These are phyloP conservation scores for Choiromyces venosus DNA, from an alignment of 495 filamentous ascomycete genomes.

Conservation along the genomic window DNA sequence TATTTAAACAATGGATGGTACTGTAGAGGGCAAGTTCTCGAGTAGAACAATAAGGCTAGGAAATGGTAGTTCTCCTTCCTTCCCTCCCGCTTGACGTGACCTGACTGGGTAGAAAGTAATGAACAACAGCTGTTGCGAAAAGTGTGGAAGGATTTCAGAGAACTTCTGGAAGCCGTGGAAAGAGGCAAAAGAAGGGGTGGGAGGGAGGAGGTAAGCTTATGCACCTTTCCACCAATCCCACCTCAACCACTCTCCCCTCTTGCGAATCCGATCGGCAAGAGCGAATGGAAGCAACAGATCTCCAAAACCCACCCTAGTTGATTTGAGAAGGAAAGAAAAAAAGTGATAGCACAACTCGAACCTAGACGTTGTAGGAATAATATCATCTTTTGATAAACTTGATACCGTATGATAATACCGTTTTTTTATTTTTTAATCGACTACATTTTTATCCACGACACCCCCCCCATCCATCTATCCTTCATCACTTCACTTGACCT, in stretches of 20 bases:
- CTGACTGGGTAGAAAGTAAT: neutral
- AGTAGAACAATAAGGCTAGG: neutral
- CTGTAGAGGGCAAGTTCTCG: too few species aligned
- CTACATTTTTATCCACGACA: neutral
- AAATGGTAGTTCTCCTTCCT: neutral
- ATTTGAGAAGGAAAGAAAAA: neutral
- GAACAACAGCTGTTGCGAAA: neutral
- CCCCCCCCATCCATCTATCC: neutral
- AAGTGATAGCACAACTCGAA: neutral
- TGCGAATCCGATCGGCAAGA: constrained; percentile 33
- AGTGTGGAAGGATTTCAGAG: constrained; percentile 11
- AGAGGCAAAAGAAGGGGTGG: neutral
- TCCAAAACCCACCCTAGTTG: neutral
- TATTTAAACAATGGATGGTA: neutral
- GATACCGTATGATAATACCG: neutral
- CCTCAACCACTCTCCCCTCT: constrained; percentile 16
- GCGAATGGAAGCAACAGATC: neutral
- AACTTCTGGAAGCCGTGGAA: constrained; percentile 36
- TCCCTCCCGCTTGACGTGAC: neutral
- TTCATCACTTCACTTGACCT: neutral
- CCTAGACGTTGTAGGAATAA: neutral
- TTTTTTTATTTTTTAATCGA: neutral
- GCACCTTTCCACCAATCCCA: constrained; percentile 27
- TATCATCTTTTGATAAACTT: neutral
- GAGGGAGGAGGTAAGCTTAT: constrained; percentile 34